Conservation (phyloP, 345 rosid species). For the Conringia planisiliqua region DNA sequence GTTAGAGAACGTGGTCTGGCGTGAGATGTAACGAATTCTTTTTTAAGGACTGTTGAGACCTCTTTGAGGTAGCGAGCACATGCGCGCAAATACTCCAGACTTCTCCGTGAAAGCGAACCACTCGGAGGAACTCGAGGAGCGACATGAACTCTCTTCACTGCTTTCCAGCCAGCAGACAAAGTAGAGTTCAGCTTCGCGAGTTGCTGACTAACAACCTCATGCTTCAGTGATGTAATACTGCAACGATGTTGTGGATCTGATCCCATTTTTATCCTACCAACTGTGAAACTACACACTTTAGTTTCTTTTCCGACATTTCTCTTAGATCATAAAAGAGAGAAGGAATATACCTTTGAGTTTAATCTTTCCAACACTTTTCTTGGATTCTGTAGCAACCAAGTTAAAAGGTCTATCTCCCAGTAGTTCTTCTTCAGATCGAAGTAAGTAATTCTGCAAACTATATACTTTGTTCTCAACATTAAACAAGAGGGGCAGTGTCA, state of each 20-base stretch:
- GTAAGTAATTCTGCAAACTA: conserved; percentile 59
- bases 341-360: conserved; percentile 68
- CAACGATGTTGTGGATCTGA: conserved; percentile 65
- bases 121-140: conserved; percentile 44
- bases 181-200: conserved; percentile 50
- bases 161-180: conserved; percentile 60
- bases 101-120: conserved; percentile 61
- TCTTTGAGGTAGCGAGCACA: conserved; percentile 69
- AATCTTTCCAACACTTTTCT: conserved; percentile 68
- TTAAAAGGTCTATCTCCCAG: conserved; percentile 50
- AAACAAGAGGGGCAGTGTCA: not conserved
- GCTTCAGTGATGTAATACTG: conserved; percentile 47
- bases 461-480: not conserved
- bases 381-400: conserved; percentile 47
- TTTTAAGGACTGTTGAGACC: conserved; percentile 59
- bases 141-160: conserved; percentile 49
- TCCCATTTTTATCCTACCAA: conserved; percentile 73
- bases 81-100: conserved; percentile 69
- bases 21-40: conserved; percentile 49
- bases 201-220: conserved; percentile 45
- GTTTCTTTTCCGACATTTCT: not conserved
- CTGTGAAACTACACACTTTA: conserved; percentile 37
- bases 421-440: conserved; percentile 79
- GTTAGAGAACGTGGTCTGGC: conserved; percentile 54
- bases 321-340: not conserved